These are phyloP conservation scores for Backusella westeae DNA, from an alignment of 192 early-diverging fungal genomes.

Conservation along the genomic window DNA sequence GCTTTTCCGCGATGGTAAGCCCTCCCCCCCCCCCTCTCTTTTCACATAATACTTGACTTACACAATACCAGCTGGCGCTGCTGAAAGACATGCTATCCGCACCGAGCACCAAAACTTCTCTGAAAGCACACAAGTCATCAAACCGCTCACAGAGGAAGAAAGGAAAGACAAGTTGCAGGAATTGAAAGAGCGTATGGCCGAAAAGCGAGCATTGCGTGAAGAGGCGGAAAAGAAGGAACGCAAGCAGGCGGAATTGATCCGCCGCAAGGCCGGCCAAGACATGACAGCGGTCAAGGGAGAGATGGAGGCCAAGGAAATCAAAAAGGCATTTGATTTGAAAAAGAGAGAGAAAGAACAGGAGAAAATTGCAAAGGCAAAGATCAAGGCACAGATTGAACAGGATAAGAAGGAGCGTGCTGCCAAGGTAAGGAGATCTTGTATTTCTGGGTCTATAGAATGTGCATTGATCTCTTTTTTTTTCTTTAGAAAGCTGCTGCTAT, in stretches of 20 bases:
- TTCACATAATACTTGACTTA: too few species aligned
- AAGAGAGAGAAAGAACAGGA: slow-evolving; percentile 81
- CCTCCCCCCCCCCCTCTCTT: too few species aligned
- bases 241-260: slow-evolving; percentile 69
- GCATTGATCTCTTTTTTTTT: background rate
- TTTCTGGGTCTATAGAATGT: too few species aligned
- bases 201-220: slow-evolving; percentile 64
- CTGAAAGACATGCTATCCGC: slow-evolving; percentile 74
- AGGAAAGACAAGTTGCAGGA: slow-evolving; percentile 71
- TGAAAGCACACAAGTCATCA: slow-evolving; percentile 72
- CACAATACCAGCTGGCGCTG: slow-evolving; percentile 47
- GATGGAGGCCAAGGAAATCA: slow-evolving; percentile 71
- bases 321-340: slow-evolving; percentile 66
- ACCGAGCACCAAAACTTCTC: slow-evolving; percentile 73
- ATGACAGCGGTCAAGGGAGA: slow-evolving; percentile 64
- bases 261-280: slow-evolving; percentile 74
- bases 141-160: slow-evolving; percentile 80
- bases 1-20: slow-evolving; percentile 69
- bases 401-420: slow-evolving; percentile 72
- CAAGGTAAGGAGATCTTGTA: slow-evolving; percentile 40
- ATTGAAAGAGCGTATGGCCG: slow-evolving; percentile 59
- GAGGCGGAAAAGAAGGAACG: slow-evolving; percentile 62
- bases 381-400: slow-evolving; percentile 76
- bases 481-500: slow-evolving; percentile 4
- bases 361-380: slow-evolving; percentile 65